These are phyloP conservation scores for Groenewaldozyma tartarivorans DNA, from an alignment of 805 yeast species.

Conservation along the genomic window DNA sequence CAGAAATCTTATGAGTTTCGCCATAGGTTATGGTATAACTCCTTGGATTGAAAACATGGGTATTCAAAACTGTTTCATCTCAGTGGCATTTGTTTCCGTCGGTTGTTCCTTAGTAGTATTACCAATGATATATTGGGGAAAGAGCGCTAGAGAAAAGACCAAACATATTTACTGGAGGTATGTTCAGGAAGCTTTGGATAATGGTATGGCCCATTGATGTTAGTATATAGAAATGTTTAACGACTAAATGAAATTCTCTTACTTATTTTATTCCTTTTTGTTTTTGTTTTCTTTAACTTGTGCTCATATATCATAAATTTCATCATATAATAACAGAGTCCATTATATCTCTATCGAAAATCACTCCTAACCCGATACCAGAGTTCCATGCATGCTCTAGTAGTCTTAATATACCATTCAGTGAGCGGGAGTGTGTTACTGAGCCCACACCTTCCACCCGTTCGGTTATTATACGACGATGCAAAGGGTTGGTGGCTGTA, in stretches of 20 bases:
- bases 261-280: background rate
- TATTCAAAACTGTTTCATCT: conserved; percentile 45
- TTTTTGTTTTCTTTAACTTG: background rate
- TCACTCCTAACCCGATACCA: background rate
- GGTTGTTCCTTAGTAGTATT: background rate
- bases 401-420: background rate
- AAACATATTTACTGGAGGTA: background rate
- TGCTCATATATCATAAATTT: background rate
- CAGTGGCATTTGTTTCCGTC: background rate
- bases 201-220: background rate
- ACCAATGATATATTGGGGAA: background rate
- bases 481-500: background rate
- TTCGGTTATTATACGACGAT: background rate
- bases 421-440: background rate
- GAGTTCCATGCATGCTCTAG: conserved; percentile 1
- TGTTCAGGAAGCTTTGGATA: background rate
- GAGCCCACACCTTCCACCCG: conserved; percentile 1
- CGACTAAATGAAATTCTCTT: background rate
- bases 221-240: background rate
- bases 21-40: conserved; percentile 49
- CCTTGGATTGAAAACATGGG: conserved; percentile 50
- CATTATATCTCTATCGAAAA: background rate
- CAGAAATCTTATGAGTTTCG: conserved; percentile 47
- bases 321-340: background rate
- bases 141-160: background rate